Conservation (phyloP, 1,139 yeast species). For the Komagataea norvegica region DNA sequence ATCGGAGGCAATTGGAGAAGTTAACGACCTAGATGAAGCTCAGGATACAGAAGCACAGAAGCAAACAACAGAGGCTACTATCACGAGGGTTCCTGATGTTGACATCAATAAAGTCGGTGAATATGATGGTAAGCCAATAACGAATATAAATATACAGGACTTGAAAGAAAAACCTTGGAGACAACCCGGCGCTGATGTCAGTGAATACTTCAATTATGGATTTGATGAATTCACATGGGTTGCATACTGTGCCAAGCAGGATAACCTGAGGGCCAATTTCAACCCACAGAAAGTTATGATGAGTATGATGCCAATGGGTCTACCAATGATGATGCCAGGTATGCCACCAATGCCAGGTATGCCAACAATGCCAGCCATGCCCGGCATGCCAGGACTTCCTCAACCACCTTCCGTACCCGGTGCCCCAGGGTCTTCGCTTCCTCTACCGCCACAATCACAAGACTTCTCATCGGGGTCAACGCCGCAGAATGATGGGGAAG, state of each 20-base stretch:
- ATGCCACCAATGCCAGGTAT: slow-evolving; percentile 24
- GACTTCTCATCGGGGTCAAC: not conserved
- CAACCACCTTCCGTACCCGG: slow-evolving; percentile 1
- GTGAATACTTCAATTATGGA: slow-evolving; percentile 94
- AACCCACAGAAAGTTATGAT: slow-evolving; percentile 49
- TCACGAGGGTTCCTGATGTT: slow-evolving; percentile 40
- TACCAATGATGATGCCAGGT: slow-evolving; percentile 25
- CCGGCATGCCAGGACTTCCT: slow-evolving; percentile 33
- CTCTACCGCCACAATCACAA: slow-evolving; percentile 10
- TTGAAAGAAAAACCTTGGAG: slow-evolving; percentile 97
- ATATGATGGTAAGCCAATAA: slow-evolving; percentile 77
- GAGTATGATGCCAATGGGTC: slow-evolving; percentile 35
- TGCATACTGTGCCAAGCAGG: slow-evolving; percentile 86
- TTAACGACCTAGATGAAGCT: slow-evolving; percentile 18
- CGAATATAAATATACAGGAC: slow-evolving; percentile 76
- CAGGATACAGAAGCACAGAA: slow-evolving; percentile 14
- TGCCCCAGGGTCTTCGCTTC: not conserved
- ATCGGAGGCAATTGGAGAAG: slow-evolving; percentile 26
- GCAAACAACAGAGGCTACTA: slow-evolving; percentile 33
- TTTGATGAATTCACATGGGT: slow-evolving; percentile 97
- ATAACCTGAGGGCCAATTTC: slow-evolving; percentile 71
- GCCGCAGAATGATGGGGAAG: not conserved
- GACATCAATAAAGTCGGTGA: slow-evolving; percentile 79
- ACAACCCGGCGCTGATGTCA: slow-evolving; percentile 89
- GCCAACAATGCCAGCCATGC: slow-evolving; percentile 29